phyloP scores from a whole-genome alignment of 129 eudicot species.

The Saposhnikovia divaricata region DNA sequence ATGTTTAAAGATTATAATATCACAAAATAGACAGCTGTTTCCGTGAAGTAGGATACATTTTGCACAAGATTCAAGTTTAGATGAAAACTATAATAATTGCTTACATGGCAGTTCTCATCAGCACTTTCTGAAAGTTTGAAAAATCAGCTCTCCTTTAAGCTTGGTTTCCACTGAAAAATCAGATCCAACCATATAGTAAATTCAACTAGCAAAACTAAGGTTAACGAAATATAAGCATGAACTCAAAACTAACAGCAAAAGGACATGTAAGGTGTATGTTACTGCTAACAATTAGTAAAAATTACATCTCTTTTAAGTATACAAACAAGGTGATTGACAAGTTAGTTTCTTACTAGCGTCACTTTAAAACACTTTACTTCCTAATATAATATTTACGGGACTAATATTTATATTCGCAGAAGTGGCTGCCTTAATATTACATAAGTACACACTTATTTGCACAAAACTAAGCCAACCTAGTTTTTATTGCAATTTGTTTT shows the following conservation, averaged over 20 bases:
- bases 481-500: background rate
- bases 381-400: background rate
- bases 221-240: background rate
- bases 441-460: background rate
- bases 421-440: background rate
- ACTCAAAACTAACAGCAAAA: background rate
- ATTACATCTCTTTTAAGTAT: too few species aligned
- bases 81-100: background rate
- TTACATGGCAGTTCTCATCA: too few species aligned
- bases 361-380: background rate
- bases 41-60: background rate
- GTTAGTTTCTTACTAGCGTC: too few species aligned
- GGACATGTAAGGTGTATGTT: background rate
- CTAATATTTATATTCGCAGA: background rate
- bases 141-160: constrained; percentile 49
- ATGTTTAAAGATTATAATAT: background rate
- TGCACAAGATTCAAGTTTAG: background rate
- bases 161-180: constrained; percentile 76
- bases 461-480: background rate
- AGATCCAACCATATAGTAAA: constrained; percentile 6
- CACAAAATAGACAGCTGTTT: constrained; percentile 6
- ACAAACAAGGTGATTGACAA: background rate
- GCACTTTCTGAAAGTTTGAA: too few species aligned
- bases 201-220: constrained; percentile 1
- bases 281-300: too few species aligned